Conservation (phyloP, 495 filamentous ascomycete species). For the Cercophora sp. region DNA sequence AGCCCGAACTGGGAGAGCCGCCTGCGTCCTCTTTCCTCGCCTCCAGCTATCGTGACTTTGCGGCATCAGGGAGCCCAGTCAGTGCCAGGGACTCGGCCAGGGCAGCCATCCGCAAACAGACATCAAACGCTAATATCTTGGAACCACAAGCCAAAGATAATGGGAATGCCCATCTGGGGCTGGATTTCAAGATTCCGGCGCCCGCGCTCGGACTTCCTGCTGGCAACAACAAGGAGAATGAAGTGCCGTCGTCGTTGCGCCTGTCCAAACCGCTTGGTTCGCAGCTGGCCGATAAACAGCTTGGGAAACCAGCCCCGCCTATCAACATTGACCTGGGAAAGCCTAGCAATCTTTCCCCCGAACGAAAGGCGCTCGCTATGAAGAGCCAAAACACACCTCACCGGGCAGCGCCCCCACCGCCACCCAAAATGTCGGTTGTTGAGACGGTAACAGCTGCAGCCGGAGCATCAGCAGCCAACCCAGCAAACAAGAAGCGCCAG, state of each 20-base stretch:
- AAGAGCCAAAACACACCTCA: slow-evolving; percentile 81
- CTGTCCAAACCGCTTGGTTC: slow-evolving; percentile 35
- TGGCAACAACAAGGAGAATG: slow-evolving; percentile 73
- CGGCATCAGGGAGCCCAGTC: slow-evolving; percentile 43
- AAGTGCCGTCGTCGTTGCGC: slow-evolving; percentile 71
- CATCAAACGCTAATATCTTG: slow-evolving; percentile 19
- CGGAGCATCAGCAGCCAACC: slow-evolving; percentile 68
- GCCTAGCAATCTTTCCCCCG: slow-evolving; percentile 44
- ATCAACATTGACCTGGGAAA: slow-evolving; percentile 28
- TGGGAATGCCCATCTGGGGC: slow-evolving; percentile 19
- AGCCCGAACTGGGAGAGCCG: slow-evolving; percentile 27
- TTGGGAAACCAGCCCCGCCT: slow-evolving; percentile 50
- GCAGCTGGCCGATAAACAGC: slow-evolving; percentile 57
- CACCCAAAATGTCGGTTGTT: slow-evolving; percentile 90
- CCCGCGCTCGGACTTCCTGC: slow-evolving; percentile 55
- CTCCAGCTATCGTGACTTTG: slow-evolving; percentile 35
- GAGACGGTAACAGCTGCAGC: slow-evolving; percentile 85
- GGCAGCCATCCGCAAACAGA: slow-evolving; percentile 30
- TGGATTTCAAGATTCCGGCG: slow-evolving; percentile 61
- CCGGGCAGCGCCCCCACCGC: slow-evolving; percentile 75
- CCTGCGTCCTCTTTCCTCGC: slow-evolving; percentile 34
- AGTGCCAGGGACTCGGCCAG: slow-evolving; percentile 34
- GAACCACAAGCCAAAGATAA: slow-evolving; percentile 15
- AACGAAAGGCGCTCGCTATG: slow-evolving; percentile 64
- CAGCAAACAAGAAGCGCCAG: slow-evolving; percentile 67